A percentile compares a stretch with the other conserved stretches of the same genome.
Conservation (phyloP, 1,284 basidiomycete genomes). For the Tilletiaria anomala region DNA sequence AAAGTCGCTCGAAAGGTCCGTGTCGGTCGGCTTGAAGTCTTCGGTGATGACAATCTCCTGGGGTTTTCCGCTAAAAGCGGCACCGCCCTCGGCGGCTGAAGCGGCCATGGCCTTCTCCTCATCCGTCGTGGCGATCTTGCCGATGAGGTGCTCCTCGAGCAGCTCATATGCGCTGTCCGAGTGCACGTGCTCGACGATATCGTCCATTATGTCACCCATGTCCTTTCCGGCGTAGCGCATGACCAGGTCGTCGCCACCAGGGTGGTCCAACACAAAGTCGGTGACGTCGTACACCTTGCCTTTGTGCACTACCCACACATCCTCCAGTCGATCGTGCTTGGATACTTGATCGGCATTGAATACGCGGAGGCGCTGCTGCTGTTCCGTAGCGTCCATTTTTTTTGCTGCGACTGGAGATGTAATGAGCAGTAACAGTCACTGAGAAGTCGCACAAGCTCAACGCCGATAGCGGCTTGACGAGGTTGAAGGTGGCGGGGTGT, state of each 20-base stretch:
- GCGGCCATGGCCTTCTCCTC: conserved; percentile 12
- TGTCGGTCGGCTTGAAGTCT: conserved; percentile 33
- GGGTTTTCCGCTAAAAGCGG: conserved; percentile 24
- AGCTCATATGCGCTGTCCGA: conserved; percentile 83
- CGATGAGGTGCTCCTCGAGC: conserved; percentile 56
- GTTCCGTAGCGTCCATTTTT: too few relatives aligned
- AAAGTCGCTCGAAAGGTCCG: conserved; percentile 38
- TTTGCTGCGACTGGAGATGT: too few relatives aligned
- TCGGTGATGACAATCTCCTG: conserved; percentile 51
- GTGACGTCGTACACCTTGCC: conserved; percentile 45
- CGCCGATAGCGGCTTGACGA: too few relatives aligned
- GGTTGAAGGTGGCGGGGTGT: too few relatives aligned
- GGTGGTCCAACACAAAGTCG: conserved; percentile 44
- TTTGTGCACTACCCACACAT: conserved; percentile 42
- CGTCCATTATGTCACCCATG: conserved; percentile 65
- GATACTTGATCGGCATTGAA: too few relatives aligned
- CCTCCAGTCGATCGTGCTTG: too few relatives aligned
- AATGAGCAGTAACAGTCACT: too few relatives aligned
- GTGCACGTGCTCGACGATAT: conserved; percentile 75
- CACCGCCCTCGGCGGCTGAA: conserved; percentile 10
- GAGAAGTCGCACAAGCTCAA: too few relatives aligned
- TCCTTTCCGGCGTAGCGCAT: conserved; percentile 65
- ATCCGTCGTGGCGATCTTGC: conserved; percentile 14
- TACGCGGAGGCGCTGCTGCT: too few relatives aligned
- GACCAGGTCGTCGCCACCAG: conserved; percentile 45